phyloP scores from a whole-genome alignment of 768 basidiomycete species.

The Termitomyces sp. region DNA sequence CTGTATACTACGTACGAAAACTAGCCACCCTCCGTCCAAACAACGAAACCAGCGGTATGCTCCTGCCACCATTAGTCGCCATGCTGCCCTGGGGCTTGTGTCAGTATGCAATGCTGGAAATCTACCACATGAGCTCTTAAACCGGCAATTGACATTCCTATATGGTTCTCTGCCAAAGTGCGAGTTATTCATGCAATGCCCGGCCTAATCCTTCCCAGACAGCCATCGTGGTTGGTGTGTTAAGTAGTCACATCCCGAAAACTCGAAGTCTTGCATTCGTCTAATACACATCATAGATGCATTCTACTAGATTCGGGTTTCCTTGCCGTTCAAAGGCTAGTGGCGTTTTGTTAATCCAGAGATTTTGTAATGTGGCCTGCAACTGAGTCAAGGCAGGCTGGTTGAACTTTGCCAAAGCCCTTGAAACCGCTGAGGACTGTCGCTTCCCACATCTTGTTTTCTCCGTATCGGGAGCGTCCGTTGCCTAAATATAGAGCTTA shows the following conservation, averaged over 20 bases:
- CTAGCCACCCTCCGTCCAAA: neutral
- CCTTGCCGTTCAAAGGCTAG: neutral
- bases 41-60: neutral
- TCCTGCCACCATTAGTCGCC: neutral
- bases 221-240: neutral
- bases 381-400: neutral
- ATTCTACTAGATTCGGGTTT: neutral
- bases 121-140: neutral
- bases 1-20: constrained; percentile 20
- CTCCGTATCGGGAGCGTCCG: neutral
- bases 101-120: too few relatives aligned
- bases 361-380: neutral
- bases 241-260: neutral
- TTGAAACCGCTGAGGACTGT: neutral
- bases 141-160: neutral
- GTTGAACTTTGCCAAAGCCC: neutral
- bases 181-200: neutral
- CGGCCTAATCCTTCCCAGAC: neutral
- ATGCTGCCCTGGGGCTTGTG: neutral
- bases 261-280: neutral
- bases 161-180: neutral
- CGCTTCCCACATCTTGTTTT: neutral
- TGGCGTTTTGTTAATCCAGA: neutral
- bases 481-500: neutral
- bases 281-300: neutral